Conservation (phyloP, 345 rosid genomes). For the Acer yangbiense region DNA sequence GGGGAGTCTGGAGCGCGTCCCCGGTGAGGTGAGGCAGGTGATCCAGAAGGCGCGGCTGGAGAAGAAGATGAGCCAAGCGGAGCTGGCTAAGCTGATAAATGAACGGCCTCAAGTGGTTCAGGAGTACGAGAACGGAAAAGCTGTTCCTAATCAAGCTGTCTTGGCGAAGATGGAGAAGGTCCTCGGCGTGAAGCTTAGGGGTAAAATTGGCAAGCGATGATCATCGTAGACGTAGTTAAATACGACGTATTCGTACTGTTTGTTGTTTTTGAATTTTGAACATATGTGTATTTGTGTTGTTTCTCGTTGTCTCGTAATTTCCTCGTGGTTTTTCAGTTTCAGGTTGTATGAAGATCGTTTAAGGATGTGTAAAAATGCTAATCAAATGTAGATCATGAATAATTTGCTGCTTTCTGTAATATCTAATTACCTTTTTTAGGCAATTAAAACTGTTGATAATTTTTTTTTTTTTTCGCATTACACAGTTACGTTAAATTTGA, state of each 20-base stretch:
- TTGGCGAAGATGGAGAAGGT: constrained; percentile 83
- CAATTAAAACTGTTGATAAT: too few species aligned
- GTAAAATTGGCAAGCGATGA: constrained; percentile 43
- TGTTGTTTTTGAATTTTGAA: neutral
- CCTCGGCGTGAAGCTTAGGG: constrained; percentile 78
- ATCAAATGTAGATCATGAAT: neutral
- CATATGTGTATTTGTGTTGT: neutral
- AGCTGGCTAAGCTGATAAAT: constrained; percentile 75
- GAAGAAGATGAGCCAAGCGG: constrained; percentile 83
- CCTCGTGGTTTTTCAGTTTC: neutral
- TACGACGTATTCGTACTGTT: neutral
- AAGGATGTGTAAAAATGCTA: neutral
- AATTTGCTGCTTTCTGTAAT: neutral
- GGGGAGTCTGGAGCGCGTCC: constrained; percentile 53
- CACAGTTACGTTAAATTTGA: too few species aligned
- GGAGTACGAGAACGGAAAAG: constrained; percentile 90
- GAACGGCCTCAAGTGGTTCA: constrained; percentile 81
- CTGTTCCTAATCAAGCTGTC: constrained; percentile 68
- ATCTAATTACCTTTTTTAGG: neutral
- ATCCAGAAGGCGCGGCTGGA: constrained; percentile 71
- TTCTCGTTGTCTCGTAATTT: neutral
- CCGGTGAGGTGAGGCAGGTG: constrained; percentile 60
- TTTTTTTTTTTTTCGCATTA: too few species aligned
- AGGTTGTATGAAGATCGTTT: neutral
- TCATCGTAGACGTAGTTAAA: neutral